Evolutionary conservation across 2,329 filamentous ascomycete genomes (phyloP).

Genomic region (Botryotinia convoluta): DNA sequence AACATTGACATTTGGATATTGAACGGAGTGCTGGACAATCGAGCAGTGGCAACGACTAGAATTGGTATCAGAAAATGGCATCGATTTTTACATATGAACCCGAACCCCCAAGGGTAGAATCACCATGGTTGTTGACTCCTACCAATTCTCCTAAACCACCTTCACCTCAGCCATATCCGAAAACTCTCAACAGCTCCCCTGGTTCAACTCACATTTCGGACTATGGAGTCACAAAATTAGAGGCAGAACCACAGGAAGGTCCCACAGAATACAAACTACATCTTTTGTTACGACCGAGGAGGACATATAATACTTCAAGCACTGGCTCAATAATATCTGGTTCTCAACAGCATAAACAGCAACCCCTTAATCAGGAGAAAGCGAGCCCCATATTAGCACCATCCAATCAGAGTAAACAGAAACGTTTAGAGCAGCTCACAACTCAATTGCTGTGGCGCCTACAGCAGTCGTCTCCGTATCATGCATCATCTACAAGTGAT

Average conservation of each 20-base stretch:
- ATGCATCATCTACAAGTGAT: conserved; percentile 74
- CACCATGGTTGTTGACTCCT: conserved; percentile 77
- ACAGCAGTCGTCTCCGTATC: conserved; percentile 91
- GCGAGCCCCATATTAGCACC: conserved; percentile 28
- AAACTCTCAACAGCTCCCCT: conserved; percentile 23
- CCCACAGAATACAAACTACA: conserved; percentile 97
- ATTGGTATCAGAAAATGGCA: conserved; percentile 57
- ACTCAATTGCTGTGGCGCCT: conserved; percentile 93
- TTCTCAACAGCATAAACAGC: conserved; percentile 33
- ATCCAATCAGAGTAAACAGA: conserved; percentile 68
- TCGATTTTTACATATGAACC: conserved; percentile 96
- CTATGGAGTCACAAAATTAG: conserved; percentile 70
- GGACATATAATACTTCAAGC: conserved; percentile 69
- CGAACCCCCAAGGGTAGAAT: conserved; percentile 81
- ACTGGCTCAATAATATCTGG: conserved; percentile 53
- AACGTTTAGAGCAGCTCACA: conserved; percentile 84
- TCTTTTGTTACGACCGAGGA: conserved; percentile 74
- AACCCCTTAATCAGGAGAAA: conserved; percentile 24
- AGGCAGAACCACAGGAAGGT: conserved; percentile 89
- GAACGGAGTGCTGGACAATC: not conserved
- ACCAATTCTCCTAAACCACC: conserved; percentile 38
- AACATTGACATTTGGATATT: not conserved
- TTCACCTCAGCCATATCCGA: conserved; percentile 30
- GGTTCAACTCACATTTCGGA: conserved; percentile 51
- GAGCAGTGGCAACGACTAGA: not conserved